These are phyloP conservation scores for Pseudonitzschia pungens DNA, from an alignment of 108 stramenopile genomes.

Conservation along the genomic window DNA sequence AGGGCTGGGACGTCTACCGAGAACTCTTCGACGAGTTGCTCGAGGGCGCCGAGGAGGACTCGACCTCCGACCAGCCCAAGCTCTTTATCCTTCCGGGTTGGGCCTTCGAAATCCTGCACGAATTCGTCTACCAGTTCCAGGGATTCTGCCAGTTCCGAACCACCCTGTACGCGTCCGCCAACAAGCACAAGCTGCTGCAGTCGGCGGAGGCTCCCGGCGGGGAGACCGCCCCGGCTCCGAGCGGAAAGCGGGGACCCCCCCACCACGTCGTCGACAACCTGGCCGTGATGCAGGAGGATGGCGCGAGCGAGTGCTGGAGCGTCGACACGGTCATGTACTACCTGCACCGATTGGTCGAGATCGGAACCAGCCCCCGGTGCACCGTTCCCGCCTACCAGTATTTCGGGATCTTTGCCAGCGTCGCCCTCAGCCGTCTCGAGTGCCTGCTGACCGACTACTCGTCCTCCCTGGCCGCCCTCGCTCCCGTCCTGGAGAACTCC, in stretches of 20 bases:
- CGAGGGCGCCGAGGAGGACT: constrained; percentile 51
- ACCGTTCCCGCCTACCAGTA: constrained; percentile 68
- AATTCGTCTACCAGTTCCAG: constrained; percentile 99
- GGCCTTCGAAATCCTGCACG: constrained; percentile 98
- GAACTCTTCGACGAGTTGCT: constrained; percentile 83
- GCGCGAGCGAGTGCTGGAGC: constrained; percentile 86
- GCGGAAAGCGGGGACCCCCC: constrained; percentile 27
- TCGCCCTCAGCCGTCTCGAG: constrained; percentile 91
- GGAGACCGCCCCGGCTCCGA: constrained; percentile 3
- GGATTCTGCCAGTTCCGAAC: constrained; percentile 96
- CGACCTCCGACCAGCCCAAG: constrained; percentile 28
- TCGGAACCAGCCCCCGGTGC: constrained; percentile 56
- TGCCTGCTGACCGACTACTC: constrained; percentile 95
- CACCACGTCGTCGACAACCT: constrained; percentile 76
- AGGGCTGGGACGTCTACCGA: constrained; percentile 88
- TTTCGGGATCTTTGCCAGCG: constrained; percentile 92
- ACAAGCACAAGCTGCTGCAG: constrained; percentile 46
- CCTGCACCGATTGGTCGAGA: constrained; percentile 83
- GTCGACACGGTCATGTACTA: constrained; percentile 90
- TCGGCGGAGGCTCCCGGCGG: constrained; percentile 20
- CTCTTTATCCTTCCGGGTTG: constrained; percentile 90
- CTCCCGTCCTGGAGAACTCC: constrained; percentile 55
- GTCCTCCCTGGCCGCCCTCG: constrained; percentile 72
- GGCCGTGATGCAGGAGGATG: constrained; percentile 49
- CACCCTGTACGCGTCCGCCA: constrained; percentile 60